These are phyloP conservation scores for Candida dendrica DNA, from an alignment of 805 yeast genomes.

Conservation along the genomic window DNA sequence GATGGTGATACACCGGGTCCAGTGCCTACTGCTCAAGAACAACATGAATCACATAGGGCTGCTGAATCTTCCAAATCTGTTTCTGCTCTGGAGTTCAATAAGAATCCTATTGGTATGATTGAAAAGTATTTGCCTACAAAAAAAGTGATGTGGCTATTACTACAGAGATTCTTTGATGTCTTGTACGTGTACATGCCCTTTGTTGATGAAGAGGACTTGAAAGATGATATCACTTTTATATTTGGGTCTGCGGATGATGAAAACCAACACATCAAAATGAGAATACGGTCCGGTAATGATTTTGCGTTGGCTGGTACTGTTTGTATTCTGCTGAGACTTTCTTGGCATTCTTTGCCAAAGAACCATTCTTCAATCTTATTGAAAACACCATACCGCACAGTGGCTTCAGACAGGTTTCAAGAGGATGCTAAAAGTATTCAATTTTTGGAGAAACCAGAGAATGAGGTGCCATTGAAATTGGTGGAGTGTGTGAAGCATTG, in stretches of 20 bases:
- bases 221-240: slow-evolving; percentile 33
- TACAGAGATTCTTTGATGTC: slow-evolving; percentile 51
- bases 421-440: slow-evolving; percentile 11
- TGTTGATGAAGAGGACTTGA: slow-evolving; percentile 50
- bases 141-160: slow-evolving; percentile 45
- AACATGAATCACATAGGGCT: neutral
- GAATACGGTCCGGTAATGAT: slow-evolving; percentile 29
- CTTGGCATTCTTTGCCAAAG: slow-evolving; percentile 48
- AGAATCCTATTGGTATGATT: slow-evolving; percentile 24
- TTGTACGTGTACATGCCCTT: slow-evolving; percentile 63
- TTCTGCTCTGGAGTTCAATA: slow-evolving; percentile 15
- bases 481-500: slow-evolving; percentile 39
- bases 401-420: slow-evolving; percentile 11
- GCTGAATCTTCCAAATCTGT: slow-evolving; percentile 1
- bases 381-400: slow-evolving; percentile 4
- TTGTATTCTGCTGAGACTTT: slow-evolving; percentile 43
- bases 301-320: slow-evolving; percentile 44
- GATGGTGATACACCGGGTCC: neutral
- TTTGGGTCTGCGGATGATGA: slow-evolving; percentile 33
- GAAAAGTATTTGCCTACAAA: slow-evolving; percentile 46
- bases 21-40: neutral
- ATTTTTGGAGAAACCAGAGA: slow-evolving; percentile 31
- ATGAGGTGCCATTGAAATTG: slow-evolving; percentile 31
- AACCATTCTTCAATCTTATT: slow-evolving; percentile 20
- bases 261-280: slow-evolving; percentile 20